Base-by-base conservation (phyloP, 192 early-diverging fungal genomes). In the Diversispora epigaea region DNA sequence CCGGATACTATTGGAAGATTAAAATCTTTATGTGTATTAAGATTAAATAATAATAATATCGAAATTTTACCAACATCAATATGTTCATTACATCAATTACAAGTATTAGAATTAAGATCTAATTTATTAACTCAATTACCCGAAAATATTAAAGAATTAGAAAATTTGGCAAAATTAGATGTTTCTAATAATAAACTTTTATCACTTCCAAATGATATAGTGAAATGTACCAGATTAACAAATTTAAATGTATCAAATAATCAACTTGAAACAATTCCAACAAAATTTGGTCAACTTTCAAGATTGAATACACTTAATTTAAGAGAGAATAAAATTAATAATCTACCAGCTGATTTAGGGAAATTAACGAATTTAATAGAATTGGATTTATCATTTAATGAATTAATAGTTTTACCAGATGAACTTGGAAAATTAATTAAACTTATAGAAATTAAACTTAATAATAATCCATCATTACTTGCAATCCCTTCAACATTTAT, bases 381-480 rank as follows among this genome's bases (percentile, higher is more conserved):
- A 62, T 54, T 88, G 3, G 85, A 86, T 62, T 60, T 88, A 46
- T 85, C 83, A 17, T 78, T 84, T 56, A 88, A 88, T 73, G 76
- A 80, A 61, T 60, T 88, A 3, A 50, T 71, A 6, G 71, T 78
- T 61, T 60, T 88, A 9, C 87, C 87, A 2, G 70, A 68, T 15
- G 84, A 85, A 49, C 57, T 86, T 41, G 77, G 79, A 4, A 80
- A 82, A 41, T 52, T 83, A 11, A 78, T 39, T 25, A 83, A 83
- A 57, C 52, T 83, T 5, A 79, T 78, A 44, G 82, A 83, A 25
- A 75, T 83, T 17, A 83, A 83, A 56, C 79, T 83, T 25, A 77
- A 83, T 64, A 77, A 83, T 65, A 83, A 83, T 44, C 82, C 82
- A 41, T 56, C 70, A 58, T 54, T 83, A 14, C 72, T 68, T 7